These are phyloP conservation scores for Fusarium xyrophilum DNA, from an alignment of 2,329 filamentous ascomycete species.

Conservation along the genomic window DNA sequence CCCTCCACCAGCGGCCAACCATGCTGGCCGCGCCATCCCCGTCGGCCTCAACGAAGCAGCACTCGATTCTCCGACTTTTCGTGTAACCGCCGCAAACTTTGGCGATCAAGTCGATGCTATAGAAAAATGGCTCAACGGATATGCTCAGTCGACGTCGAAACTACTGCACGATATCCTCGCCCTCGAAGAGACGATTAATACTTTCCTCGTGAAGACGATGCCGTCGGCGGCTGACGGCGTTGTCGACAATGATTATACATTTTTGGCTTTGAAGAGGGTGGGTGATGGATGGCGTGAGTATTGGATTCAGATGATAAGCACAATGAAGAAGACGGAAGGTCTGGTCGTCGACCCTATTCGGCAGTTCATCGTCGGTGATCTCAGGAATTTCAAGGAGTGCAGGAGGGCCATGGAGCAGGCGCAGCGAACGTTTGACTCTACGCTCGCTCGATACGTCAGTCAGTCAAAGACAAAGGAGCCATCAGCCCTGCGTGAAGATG, in stretches of 20 bases:
- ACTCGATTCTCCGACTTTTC: conserved; percentile 95
- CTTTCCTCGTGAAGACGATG: conserved; percentile 77
- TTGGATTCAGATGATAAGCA: conserved; percentile 77
- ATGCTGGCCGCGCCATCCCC: conserved; percentile 57
- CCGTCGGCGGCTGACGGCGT: conserved; percentile 82
- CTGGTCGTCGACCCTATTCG: conserved; percentile 83
- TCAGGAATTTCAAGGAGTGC: conserved; percentile 86
- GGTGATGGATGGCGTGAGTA: conserved; percentile 87
- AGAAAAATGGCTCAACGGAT: conserved; percentile 85
- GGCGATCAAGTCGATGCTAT: conserved; percentile 89
- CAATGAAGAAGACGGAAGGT: conserved; percentile 78
- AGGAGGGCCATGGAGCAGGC: conserved; percentile 76
- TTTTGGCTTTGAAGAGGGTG: conserved; percentile 83
- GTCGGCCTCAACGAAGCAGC: conserved; percentile 93
- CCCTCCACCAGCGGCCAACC: conserved; percentile 34
- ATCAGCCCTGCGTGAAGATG: conserved; percentile 89
- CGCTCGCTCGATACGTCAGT: conserved; percentile 79
- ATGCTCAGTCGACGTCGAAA: conserved; percentile 61
- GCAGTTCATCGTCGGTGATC: conserved; percentile 76
- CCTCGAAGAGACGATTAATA: conserved; percentile 80
- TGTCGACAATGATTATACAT: conserved; percentile 93
- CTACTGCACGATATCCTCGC: conserved; percentile 69
- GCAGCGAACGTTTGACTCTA: conserved; percentile 84
- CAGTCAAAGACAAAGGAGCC: conserved; percentile 95
- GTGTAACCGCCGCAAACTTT: conserved; percentile 85